Base-by-base conservation (phyloP, 2,329 filamentous ascomycete species). In the Colletotrichum sp. region DNA sequence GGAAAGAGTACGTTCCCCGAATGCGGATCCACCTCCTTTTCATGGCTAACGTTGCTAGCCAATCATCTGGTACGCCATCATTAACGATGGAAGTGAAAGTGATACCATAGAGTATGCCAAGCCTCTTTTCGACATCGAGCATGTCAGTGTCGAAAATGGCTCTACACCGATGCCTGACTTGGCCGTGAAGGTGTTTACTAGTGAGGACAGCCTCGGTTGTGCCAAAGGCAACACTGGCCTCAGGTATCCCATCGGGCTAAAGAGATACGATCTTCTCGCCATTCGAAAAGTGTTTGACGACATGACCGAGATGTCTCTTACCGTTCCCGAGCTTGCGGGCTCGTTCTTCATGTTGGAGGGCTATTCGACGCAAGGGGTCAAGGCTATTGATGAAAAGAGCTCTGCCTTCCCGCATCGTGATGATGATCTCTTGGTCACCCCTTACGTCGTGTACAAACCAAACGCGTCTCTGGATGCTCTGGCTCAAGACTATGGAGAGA, bases 191-290 rank as follows among this genome's bases (percentile, higher is more conserved):
- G 86, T 84, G 2, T 80, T 84, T n/a, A 87, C 86, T 76, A 78
- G 84, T 13, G 74, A 81, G 2, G 79, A 80, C n/a, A 80, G 81
- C 0, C 79, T 82, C 0, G 84, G 84, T 0, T 89, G 87, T 77
- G 84, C 87, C 70, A 87, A 87, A 52, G 84, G 86, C 0, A 74
- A 80, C 26, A 84, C 84, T 13, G 84, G 86, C 67, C 83, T 84
- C 9, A 83, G 83, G 12, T 88, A 86, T 78, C 87, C 88, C 2
- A 83, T 88, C 69, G 86, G 88, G 24, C 80, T 89, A 2, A 74
- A 84, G 62, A 34, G 70, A 0, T 88, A 87, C 80, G 80, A 86
- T 52, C 30, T 78, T 4, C 57, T 78, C 0, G 81, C 84, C 4
- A 77, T 81, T 24, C 71, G 78, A 4, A 68, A 77, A 34, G 78